Conservation (phyloP, 768 basidiomycete genomes). For the Suillus subaureus region DNA sequence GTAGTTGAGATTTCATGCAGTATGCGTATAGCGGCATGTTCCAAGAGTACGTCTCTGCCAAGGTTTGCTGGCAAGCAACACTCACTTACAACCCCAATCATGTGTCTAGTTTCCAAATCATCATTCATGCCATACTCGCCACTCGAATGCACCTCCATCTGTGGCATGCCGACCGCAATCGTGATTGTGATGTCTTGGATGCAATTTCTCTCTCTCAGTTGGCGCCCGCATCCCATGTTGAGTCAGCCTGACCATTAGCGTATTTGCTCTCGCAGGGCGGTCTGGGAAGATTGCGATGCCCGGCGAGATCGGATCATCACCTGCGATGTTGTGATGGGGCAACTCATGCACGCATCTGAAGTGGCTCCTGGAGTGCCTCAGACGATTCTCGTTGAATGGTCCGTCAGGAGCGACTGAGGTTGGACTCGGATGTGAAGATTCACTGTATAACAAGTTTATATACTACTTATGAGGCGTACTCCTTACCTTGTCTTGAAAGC, state of each 20-base stretch:
- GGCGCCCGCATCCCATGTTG: neutral
- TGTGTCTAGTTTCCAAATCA: too few relatives aligned
- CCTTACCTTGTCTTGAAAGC: too few relatives aligned
- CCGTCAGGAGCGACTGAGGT: too few relatives aligned
- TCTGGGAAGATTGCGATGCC: neutral
- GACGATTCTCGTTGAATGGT: neutral
- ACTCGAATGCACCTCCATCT: constrained; percentile 10
- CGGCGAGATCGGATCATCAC: neutral
- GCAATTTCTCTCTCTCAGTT: neutral
- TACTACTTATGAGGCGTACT: too few relatives aligned
- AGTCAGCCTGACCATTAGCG: neutral
- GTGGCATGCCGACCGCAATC: neutral
- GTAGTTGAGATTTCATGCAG: neutral
- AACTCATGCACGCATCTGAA: neutral
- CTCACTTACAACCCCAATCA: too few relatives aligned
- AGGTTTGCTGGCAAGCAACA: too few relatives aligned
- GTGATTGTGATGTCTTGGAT: neutral
- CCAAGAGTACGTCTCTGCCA: constrained; percentile 12
- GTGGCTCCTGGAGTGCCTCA: neutral
- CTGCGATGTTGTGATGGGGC: neutral
- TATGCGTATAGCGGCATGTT: constrained; percentile 11
- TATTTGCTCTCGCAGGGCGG: neutral
- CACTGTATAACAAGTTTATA: too few relatives aligned
- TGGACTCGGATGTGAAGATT: too few relatives aligned
- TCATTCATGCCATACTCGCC: too few relatives aligned